Percentiles rank a stretch among this genome's conserved stretches.
Conservation (phyloP, 1,284 basidiomycete species). For the Caloboletus inedulis region DNA sequence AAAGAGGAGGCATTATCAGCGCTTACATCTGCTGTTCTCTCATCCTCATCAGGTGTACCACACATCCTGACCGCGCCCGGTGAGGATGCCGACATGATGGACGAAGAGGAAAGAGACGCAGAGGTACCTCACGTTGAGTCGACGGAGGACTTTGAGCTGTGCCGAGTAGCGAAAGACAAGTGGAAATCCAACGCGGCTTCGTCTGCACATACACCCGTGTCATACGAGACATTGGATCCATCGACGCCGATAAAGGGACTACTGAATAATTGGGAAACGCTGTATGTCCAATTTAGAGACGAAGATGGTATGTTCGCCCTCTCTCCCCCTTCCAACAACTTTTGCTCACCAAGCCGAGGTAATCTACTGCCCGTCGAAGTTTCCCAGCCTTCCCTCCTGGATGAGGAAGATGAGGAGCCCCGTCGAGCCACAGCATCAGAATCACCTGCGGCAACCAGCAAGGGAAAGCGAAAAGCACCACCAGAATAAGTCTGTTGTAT, state of each 20-base stretch:
- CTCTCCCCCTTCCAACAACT: too few species aligned
- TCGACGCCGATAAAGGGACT: slow-evolving; percentile 46
- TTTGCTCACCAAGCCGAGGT: slow-evolving; percentile 31
- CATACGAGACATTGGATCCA: slow-evolving; percentile 52
- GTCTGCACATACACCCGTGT: slow-evolving; percentile 2
- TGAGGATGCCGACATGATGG: slow-evolving; percentile 26
- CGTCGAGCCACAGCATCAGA: slow-evolving; percentile 17
- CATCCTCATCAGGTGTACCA: slow-evolving; percentile 11
- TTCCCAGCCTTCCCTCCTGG: slow-evolving; percentile 38
- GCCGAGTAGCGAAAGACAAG: slow-evolving; percentile 49
- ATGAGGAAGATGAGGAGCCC: slow-evolving; percentile 45
- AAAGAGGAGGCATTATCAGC: slow-evolving; percentile 65
- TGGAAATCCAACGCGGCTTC: slow-evolving; percentile 40
- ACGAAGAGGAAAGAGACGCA: slow-evolving; percentile 14
- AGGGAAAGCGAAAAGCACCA: slow-evolving; percentile 49
- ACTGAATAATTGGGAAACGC: slow-evolving; percentile 57
- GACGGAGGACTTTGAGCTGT: slow-evolving; percentile 63
- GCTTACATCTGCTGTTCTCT: slow-evolving; percentile 45
- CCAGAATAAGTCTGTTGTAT: slow-evolving; percentile 21
- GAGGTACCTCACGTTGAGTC: slow-evolving; percentile 46
- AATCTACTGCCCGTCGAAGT: slow-evolving; percentile 43
- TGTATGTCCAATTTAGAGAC: slow-evolving; percentile 66
- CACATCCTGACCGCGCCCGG: slow-evolving; percentile 22
- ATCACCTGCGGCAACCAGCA: slow-evolving; percentile 27
- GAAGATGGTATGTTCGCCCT: slow-evolving; percentile 44